A percentile compares a stretch with the other conserved stretches of the same genome.
These are phyloP conservation scores for Fonsecaea pedrosoi DNA, from an alignment of 2,329 filamentous ascomycete genomes.

Conservation along the genomic window DNA sequence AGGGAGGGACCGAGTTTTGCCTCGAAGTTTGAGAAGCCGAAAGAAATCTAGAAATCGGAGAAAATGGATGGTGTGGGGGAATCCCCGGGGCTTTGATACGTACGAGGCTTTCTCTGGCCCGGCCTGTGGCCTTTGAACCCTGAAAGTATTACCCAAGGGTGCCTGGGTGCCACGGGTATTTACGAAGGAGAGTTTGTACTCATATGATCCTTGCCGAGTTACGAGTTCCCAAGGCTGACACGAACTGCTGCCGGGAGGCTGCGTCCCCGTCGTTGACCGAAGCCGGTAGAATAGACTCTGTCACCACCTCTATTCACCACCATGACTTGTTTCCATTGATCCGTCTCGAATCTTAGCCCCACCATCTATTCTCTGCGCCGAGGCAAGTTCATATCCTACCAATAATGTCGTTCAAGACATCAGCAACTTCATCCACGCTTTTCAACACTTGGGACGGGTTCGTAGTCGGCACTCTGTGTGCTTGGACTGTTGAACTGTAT, in stretches of 20 bases:
- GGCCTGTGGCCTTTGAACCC: too few relatives aligned
- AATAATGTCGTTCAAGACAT: background rate
- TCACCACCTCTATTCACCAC: background rate
- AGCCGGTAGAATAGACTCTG: background rate
- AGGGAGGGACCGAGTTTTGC: background rate
- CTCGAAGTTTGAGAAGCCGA: background rate
- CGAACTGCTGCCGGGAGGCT: background rate
- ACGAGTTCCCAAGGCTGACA: slow-evolving; percentile 5
- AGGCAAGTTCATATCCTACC: background rate
- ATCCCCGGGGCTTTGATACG: background rate
- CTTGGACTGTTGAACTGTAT: background rate
- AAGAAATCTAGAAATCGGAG: slow-evolving; percentile 10
- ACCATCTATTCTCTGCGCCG: background rate
- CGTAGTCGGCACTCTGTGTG: background rate
- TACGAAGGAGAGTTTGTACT: too few relatives aligned
- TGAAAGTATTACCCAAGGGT: too few relatives aligned
- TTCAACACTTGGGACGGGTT: too few relatives aligned
- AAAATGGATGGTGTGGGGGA: slow-evolving; percentile 3
- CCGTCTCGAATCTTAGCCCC: background rate
- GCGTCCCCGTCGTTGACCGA: background rate
- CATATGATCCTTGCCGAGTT: background rate
- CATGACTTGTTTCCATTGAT: background rate
- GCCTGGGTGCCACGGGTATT: too few relatives aligned
- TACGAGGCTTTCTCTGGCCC: background rate
- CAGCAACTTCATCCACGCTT: slow-evolving; percentile 1